Evolutionary conservation across 768 basidiomycete species (phyloP).

Genomic region (Boletus patriciae): DNA sequence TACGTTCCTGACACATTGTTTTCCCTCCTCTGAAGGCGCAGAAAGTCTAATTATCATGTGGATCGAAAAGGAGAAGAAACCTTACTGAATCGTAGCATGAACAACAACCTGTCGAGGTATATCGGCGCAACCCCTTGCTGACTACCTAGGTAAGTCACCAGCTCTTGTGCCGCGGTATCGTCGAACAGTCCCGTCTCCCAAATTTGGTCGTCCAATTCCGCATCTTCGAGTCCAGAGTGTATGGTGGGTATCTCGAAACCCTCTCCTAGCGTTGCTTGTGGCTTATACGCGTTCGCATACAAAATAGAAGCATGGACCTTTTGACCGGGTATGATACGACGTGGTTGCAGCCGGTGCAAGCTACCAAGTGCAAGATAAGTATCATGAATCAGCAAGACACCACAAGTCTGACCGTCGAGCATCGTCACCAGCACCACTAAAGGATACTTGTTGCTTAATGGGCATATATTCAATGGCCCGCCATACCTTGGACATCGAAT

Average conservation of each 20-base stretch:
- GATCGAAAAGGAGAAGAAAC: neutral
- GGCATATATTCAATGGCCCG: slow-evolving; percentile 20
- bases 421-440: slow-evolving; percentile 18
- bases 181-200: slow-evolving; percentile 28
- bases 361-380: slow-evolving; percentile 6
- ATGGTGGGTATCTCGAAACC: slow-evolving; percentile 25
- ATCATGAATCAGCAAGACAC: neutral
- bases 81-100: slow-evolving; percentile 25
- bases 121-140: slow-evolving; percentile 19
- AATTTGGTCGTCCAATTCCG: slow-evolving; percentile 4
- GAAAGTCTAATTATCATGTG: neutral
- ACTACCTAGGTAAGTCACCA: slow-evolving; percentile 11
- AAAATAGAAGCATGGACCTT: slow-evolving; percentile 28
- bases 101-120: slow-evolving; percentile 20
- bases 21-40: slow-evolving; percentile 19
- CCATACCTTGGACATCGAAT: slow-evolving; percentile 23
- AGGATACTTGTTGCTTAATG: slow-evolving; percentile 25
- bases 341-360: slow-evolving; percentile 18
- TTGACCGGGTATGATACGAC: slow-evolving; percentile 30
- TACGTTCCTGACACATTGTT: slow-evolving; percentile 19
- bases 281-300: slow-evolving; percentile 21
- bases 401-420: slow-evolving; percentile 14
- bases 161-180: slow-evolving; percentile 12
- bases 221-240: neutral
- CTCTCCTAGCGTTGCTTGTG: slow-evolving; percentile 19